These are phyloP conservation scores for Ganoderma multipileum DNA, from an alignment of 1,284 basidiomycete genomes.

Conservation along the genomic window DNA sequence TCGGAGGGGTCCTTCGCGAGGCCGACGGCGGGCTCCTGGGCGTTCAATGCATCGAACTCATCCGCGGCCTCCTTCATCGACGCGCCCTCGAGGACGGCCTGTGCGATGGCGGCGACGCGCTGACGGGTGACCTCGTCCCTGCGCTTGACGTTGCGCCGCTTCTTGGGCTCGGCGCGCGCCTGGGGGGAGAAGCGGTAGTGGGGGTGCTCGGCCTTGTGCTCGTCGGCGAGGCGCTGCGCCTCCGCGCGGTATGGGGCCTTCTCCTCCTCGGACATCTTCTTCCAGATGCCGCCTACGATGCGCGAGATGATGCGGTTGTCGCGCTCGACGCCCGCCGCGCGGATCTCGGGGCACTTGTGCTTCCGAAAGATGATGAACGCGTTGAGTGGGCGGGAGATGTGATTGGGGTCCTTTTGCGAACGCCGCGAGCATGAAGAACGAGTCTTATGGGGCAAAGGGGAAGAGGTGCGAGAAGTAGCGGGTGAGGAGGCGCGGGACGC, in stretches of 20 bases:
- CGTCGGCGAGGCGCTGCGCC: conserved; percentile 57
- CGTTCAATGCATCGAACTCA: not conserved
- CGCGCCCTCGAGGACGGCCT: conserved; percentile 8
- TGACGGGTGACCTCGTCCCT: conserved; percentile 30
- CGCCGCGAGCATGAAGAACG: conserved; percentile 17
- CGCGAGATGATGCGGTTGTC: conserved; percentile 66
- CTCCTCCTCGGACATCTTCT: conserved; percentile 49
- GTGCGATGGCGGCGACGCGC: conserved; percentile 30
- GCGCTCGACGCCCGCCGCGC: conserved; percentile 49
- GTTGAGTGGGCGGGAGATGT: conserved; percentile 85
- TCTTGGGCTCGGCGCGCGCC: conserved; percentile 25
- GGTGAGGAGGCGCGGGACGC: conserved; percentile 17
- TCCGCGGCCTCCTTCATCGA: not conserved
- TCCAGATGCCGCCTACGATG: conserved; percentile 63
- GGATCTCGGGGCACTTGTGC: conserved; percentile 59
- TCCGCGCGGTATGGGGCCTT: conserved; percentile 44
- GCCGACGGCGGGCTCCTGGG: not conserved
- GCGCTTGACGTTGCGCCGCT: conserved; percentile 35
- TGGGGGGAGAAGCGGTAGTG: conserved; percentile 55
- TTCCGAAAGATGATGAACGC: conserved; percentile 89
- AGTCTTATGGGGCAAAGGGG: conserved; percentile 11
- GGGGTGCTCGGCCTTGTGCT: conserved; percentile 52
- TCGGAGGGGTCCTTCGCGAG: conserved; percentile 8
- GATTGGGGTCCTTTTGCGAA: conserved; percentile 42
- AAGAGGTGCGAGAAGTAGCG: conserved; percentile 7